Evolutionary conservation across 495 filamentous ascomycete genomes (phyloP).

Genomic region (Aspergillus bridgeri): DNA sequence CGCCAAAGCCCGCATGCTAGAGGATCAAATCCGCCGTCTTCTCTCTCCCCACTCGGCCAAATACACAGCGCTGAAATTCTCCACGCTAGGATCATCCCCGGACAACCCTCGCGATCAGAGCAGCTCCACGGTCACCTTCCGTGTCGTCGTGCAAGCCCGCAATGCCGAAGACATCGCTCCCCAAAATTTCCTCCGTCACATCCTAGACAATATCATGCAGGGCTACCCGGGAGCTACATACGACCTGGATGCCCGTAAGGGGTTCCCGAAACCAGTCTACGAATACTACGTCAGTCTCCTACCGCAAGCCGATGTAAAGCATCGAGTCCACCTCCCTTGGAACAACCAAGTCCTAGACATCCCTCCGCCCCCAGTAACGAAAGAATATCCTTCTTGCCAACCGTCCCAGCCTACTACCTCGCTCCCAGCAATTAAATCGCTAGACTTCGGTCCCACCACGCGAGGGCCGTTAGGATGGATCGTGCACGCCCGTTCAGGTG

Average conservation of each 20-base stretch:
- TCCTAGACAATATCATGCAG: constrained; percentile 42
- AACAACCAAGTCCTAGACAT: constrained; percentile 30
- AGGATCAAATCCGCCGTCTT: constrained; percentile 30
- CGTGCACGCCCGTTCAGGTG: constrained; percentile 48
- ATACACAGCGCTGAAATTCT: constrained; percentile 32
- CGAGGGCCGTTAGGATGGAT: constrained; percentile 46
- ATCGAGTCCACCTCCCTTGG: constrained; percentile 40
- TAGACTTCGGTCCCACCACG: constrained; percentile 40
- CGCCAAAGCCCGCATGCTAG: constrained; percentile 38
- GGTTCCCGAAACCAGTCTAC: constrained; percentile 35
- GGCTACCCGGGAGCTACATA: constrained; percentile 42
- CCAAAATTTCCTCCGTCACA: constrained; percentile 31
- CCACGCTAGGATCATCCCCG: constrained; percentile 28
- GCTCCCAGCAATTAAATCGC: constrained; percentile 12
- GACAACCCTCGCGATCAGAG: constrained; percentile 32
- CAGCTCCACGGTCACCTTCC: constrained; percentile 36
- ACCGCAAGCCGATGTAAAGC: constrained; percentile 35
- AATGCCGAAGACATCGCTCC: constrained; percentile 33
- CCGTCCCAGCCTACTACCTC: constrained; percentile 30
- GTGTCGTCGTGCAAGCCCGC: constrained; percentile 38
- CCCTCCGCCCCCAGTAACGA: constrained; percentile 28
- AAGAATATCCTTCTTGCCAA: constrained; percentile 34
- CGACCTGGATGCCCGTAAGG: constrained; percentile 38
- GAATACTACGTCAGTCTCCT: constrained; percentile 45
- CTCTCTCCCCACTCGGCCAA: constrained; percentile 20